Evolutionary conservation across 441 rosid genomes (phyloP).

Genomic region (Populus tomentosa): DNA sequence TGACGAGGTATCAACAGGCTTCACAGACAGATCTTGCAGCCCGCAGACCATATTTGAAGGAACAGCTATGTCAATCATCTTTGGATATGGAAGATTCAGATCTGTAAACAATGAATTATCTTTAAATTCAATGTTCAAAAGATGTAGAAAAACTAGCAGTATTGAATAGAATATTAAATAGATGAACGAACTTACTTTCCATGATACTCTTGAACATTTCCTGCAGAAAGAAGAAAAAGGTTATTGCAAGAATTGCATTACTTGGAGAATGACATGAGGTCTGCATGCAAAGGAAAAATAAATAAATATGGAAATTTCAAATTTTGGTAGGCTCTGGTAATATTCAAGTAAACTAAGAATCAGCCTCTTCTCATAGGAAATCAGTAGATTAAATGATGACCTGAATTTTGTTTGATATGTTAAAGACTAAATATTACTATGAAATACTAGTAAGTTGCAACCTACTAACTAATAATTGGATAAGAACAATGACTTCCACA

Average conservation of each 20-base stretch:
- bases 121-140: background rate
- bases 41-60: slow-evolving; percentile 89
- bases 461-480: background rate
- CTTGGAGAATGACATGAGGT: background rate
- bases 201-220: slow-evolving; percentile 71
- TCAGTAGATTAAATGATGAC: background rate
- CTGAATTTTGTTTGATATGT: background rate
- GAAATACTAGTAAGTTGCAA: background rate
- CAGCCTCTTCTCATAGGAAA: background rate
- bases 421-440: background rate
- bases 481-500: background rate
- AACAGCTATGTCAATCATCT: slow-evolving; percentile 85
- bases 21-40: slow-evolving; percentile 56
- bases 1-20: slow-evolving; percentile 21
- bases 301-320: background rate
- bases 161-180: no score
- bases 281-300: background rate
- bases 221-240: slow-evolving; percentile 33
- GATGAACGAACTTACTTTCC: slow-evolving; percentile 56
- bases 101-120: slow-evolving; percentile 31
- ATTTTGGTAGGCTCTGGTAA: background rate
- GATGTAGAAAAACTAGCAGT: background rate
- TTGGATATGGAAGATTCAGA: slow-evolving; percentile 78
- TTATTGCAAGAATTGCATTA: background rate
- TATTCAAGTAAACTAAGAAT: background rate